phyloP scores from a whole-genome alignment of 2,329 filamentous ascomycete genomes.

The Geosmithia flava region DNA sequence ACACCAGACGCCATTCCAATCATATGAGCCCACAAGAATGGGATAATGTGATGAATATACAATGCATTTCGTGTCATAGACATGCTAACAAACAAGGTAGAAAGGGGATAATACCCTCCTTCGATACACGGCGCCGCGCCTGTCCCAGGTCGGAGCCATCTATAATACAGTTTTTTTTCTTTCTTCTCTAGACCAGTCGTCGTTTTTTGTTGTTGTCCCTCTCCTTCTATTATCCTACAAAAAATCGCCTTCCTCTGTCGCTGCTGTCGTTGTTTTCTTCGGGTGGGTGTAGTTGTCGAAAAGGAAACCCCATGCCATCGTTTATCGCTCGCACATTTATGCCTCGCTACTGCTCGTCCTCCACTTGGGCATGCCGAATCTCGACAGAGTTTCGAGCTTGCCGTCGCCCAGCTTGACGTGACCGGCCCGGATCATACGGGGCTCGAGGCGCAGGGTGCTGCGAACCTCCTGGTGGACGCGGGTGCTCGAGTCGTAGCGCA shows the following conservation, averaged over 20 bases:
- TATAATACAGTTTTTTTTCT: neutral
- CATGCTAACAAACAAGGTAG: neutral
- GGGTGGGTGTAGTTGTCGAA: no score
- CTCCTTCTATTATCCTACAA: neutral
- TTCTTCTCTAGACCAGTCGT: neutral
- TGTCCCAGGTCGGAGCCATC: neutral
- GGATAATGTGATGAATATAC: neutral
- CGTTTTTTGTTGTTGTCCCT: neutral
- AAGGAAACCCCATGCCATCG: no score
- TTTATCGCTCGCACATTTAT: no score
- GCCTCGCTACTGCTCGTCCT: slow-evolving; percentile 4
- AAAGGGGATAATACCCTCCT: neutral
- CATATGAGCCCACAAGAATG: neutral
- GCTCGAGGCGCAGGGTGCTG: slow-evolving; percentile 70
- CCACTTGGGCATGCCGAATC: slow-evolving; percentile 39
- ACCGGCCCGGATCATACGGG: slow-evolving; percentile 76
- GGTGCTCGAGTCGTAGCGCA: slow-evolving; percentile 81
- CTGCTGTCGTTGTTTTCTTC: neutral
- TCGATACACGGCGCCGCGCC: neutral
- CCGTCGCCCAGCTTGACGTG: slow-evolving; percentile 74
- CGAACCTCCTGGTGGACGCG: slow-evolving; percentile 63
- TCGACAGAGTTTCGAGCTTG: slow-evolving; percentile 36
- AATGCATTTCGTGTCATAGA: neutral
- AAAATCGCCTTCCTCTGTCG: neutral
- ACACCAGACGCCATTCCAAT: neutral